phyloP scores from a whole-genome alignment of 805 yeast species.

The Clavispora asparagi region DNA sequence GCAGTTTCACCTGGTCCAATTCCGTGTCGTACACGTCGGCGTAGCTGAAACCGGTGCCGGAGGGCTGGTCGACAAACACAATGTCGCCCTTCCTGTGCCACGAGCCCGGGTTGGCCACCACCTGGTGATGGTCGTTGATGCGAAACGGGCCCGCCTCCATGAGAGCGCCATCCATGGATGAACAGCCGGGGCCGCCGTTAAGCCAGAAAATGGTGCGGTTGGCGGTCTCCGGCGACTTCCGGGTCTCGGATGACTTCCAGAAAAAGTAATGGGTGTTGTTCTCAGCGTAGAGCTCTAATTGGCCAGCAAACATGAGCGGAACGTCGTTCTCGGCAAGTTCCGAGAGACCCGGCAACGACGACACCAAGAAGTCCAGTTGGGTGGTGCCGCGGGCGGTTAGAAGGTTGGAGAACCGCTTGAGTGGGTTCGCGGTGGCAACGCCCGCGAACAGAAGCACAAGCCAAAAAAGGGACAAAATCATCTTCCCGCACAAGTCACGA shows the following conservation, averaged over 20 bases:
- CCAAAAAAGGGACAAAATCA: not conserved
- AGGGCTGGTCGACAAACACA: slow-evolving; percentile 89
- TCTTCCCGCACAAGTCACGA: not conserved
- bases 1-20: slow-evolving; percentile 51
- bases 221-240: slow-evolving; percentile 24
- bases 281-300: slow-evolving; percentile 50
- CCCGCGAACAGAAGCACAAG: slow-evolving; percentile 1
- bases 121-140: slow-evolving; percentile 38
- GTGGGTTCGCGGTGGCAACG: slow-evolving; percentile 10
- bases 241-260: slow-evolving; percentile 57
- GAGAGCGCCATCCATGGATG: slow-evolving; percentile 95
- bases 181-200: slow-evolving; percentile 98
- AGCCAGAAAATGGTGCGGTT: slow-evolving; percentile 74
- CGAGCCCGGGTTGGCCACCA: slow-evolving; percentile 61
- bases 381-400: slow-evolving; percentile 4
- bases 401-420: slow-evolving; percentile 4
- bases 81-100: slow-evolving; percentile 82
- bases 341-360: slow-evolving; percentile 34
- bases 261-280: slow-evolving; percentile 63
- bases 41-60: slow-evolving; percentile 85
- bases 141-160: slow-evolving; percentile 90
- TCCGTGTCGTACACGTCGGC: slow-evolving; percentile 52
- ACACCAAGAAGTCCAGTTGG: slow-evolving; percentile 20
- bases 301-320: slow-evolving; percentile 63
- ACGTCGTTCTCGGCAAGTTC: slow-evolving; percentile 26